These are phyloP conservation scores for Trichophyton benhamiae DNA, from an alignment of 2,329 filamentous ascomycete genomes.

Conservation along the genomic window DNA sequence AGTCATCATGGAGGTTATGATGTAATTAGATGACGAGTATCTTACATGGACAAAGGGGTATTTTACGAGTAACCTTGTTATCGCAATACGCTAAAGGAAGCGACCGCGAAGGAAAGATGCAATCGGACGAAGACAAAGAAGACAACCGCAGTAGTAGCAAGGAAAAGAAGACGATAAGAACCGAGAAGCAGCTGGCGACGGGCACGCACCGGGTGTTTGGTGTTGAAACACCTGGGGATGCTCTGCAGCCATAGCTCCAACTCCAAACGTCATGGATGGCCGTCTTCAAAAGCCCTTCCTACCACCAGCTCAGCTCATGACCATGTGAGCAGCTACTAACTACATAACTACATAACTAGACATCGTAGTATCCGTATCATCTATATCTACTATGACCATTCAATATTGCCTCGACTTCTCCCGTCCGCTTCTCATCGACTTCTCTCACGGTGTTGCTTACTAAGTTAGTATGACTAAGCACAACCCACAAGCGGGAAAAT, in stretches of 20 bases:
- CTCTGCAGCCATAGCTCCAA: too few relatives aligned
- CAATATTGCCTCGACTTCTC: too few relatives aligned
- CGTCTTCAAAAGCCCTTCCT: too few relatives aligned
- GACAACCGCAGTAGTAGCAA: not conserved
- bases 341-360: too few relatives aligned
- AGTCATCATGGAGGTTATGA: not conserved
- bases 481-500: slow-evolving; percentile 3
- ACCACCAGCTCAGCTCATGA: too few relatives aligned
- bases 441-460: too few relatives aligned
- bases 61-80: not conserved
- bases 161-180: not conserved
- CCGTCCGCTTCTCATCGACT: too few relatives aligned
- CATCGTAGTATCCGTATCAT: too few relatives aligned
- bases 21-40: not conserved
- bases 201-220: not conserved
- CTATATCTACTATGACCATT: too few relatives aligned
- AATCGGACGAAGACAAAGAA: not conserved
- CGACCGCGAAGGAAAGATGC: not conserved
- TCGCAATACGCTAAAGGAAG: not conserved
- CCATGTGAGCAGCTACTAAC: too few relatives aligned
- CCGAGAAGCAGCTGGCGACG: too few relatives aligned
- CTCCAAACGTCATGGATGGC: too few relatives aligned
- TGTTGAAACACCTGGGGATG: slow-evolving; percentile 6
- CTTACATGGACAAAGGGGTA: not conserved
- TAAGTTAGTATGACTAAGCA: not conserved